phyloP scores from a whole-genome alignment of 2,329 filamentous ascomycete species.

The Sporothrix humicola region DNA sequence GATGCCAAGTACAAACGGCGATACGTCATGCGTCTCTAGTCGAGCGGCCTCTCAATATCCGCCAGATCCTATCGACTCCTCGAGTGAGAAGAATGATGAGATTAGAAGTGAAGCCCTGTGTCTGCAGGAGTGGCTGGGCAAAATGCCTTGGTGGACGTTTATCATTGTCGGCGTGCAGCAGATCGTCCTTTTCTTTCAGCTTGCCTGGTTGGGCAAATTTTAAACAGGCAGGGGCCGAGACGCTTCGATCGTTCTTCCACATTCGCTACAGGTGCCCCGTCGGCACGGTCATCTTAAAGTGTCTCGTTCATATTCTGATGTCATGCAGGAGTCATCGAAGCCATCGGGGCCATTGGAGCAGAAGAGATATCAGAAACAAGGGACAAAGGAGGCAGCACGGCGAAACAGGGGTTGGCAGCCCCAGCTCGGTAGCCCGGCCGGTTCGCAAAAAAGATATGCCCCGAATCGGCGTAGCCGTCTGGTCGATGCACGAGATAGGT shows the following conservation, averaged over 20 bases:
- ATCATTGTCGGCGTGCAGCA: background rate
- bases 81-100: background rate
- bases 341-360: slow-evolving; percentile 4
- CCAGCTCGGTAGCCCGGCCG: background rate
- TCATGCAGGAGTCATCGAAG: slow-evolving; percentile 21
- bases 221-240: background rate
- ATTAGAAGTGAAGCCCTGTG: too few species aligned
- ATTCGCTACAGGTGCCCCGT: background rate
- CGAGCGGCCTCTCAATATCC: background rate
- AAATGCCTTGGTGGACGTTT: background rate
- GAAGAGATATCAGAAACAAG: background rate
- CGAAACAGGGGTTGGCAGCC: background rate
- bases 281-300: slow-evolving; percentile 16
- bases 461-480: slow-evolving; percentile 3
- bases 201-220: slow-evolving; percentile 19
- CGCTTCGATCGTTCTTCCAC: background rate
- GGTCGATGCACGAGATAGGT: background rate
- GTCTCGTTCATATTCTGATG: slow-evolving; percentile 17
- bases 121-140: background rate
- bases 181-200: slow-evolving; percentile 19
- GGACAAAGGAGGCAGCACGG: background rate
- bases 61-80: too few species aligned
- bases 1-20: background rate
- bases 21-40: slow-evolving; percentile 3
- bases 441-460: background rate